A percentile compares a stretch with the other conserved stretches of the same genome.
Conservation (phyloP, 2,329 filamentous ascomycete genomes). For the Tolypocladium ophioglossoides region DNA sequence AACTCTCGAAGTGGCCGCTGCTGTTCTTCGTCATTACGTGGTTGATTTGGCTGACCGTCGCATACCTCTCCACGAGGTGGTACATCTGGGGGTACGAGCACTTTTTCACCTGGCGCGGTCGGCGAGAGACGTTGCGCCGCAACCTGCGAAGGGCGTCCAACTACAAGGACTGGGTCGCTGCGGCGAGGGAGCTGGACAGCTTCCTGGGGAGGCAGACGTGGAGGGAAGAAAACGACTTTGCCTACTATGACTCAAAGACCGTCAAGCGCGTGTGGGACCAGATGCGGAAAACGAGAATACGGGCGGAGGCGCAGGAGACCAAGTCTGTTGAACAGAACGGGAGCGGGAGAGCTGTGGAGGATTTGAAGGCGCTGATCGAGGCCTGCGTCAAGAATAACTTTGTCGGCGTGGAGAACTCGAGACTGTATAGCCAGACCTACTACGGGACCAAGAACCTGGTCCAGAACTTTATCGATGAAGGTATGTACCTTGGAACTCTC, state of each 20-base stretch:
- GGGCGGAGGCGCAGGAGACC: constrained; percentile 43
- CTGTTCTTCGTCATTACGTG: constrained; percentile 70
- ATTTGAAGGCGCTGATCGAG: constrained; percentile 68
- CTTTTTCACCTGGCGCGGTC: constrained; percentile 79
- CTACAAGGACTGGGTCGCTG: constrained; percentile 75
- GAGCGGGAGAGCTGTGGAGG: constrained; percentile 51
- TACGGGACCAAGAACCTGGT: constrained; percentile 94
- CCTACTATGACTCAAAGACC: constrained; percentile 82
- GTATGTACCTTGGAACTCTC: constrained; percentile 27
- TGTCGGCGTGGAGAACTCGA: constrained; percentile 83
- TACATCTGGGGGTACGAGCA: constrained; percentile 94
- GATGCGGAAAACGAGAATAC: constrained; percentile 53
- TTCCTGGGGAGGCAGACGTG: constrained; percentile 74
- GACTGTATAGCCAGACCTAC: constrained; percentile 95
- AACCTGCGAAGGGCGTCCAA: constrained; percentile 60
- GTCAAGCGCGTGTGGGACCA: constrained; percentile 68
- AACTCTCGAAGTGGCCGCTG: constrained; percentile 84
- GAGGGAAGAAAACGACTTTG: constrained; percentile 68
- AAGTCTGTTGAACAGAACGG: constrained; percentile 18
- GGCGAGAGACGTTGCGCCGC: constrained; percentile 58
- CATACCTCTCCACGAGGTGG: constrained; percentile 71
- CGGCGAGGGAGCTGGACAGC: constrained; percentile 67
- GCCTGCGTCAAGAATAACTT: constrained; percentile 98
- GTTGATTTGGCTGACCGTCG: constrained; percentile 59
- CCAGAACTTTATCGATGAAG: constrained; percentile 81